Percentiles rank a stretch among this genome's conserved stretches.
These are phyloP conservation scores for Arabidopsis hybrid DNA, from an alignment of 441 rosid genomes.

Conservation along the genomic window DNA sequence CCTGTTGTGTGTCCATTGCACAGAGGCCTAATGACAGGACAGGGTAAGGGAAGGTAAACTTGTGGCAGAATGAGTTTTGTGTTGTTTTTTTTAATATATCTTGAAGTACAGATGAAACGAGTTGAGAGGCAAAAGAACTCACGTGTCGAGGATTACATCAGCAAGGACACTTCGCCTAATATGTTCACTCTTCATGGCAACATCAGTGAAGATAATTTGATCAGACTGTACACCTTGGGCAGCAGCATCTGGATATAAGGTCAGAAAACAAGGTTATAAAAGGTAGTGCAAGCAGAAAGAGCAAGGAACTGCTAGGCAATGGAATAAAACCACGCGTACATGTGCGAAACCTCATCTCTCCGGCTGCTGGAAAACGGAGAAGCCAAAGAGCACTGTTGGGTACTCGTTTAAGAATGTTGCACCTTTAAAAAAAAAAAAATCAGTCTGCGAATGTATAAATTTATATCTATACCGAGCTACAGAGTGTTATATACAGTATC, in stretches of 20 bases:
- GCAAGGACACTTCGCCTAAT: conserved; percentile 96
- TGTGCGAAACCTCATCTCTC: conserved; percentile 88
- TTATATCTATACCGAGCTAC: conserved; percentile 5
- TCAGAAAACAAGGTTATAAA: conserved; percentile 10
- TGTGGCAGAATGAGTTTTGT: background rate
- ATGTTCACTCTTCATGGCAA: conserved; percentile 97
- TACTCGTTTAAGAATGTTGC: conserved; percentile 95
- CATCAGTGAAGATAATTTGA: conserved; percentile 97
- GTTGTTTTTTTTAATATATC: background rate
- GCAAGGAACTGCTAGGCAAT: conserved; percentile 1
- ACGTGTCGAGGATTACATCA: conserved; percentile 98
- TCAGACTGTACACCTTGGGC: conserved; percentile 90
- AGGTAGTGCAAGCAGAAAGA: conserved; percentile 6
- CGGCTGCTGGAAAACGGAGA: conserved; percentile 98
- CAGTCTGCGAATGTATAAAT: background rate
- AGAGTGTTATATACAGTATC: background rate
- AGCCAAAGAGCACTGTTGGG: conserved; percentile 99
- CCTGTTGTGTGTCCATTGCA: conserved; percentile 99
- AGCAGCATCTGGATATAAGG: conserved; percentile 71
- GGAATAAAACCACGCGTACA: conserved; percentile 57
- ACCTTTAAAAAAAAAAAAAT: conserved; percentile 55
- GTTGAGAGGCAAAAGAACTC: conserved; percentile 29
- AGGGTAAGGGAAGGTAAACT: background rate
- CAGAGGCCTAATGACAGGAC: conserved; percentile 66
- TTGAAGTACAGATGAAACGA: background rate